Evolutionary conservation across 495 filamentous ascomycete species (phyloP), one percentile per base, ranked within the genome.

Genomic region (Entonaema liquescens): DNA sequence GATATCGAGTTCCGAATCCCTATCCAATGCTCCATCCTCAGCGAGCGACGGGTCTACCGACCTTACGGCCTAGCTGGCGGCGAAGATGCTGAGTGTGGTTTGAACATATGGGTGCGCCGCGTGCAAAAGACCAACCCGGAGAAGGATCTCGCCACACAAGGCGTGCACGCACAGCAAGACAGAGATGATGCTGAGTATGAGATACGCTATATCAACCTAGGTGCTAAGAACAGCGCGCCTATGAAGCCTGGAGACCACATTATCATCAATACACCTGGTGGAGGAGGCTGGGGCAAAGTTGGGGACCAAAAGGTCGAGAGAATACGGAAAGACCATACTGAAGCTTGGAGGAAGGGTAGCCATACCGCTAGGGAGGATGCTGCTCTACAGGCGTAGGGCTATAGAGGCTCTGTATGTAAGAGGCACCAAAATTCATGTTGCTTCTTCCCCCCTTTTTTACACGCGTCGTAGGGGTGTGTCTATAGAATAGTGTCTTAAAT

Each of bases 1-100:
- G 95, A 99, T 70, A 97, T 99, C 59, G 95, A 99, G 80, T 97
- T 99, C 81, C 85, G 94, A 19, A 89, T 93, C 23, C 91, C 93
- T 0, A 87, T 98, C 66, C 92, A 97, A 75, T 92, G 92, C 15
- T 93, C 90, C 5, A 98, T 99, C 65, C 79, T 99, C 40, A 92
- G 89, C 59, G 95, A 99, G 81, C 81, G 95, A 26, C 82, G 95
- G 15, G 93, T 97, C 0, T 93, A 93, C 73, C 86, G 88, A 26
- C 95, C 95, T 7, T 99, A 97, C 74, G 95, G 95, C 0, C 83
- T 98, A 56, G 89, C 87, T 21, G 95, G 95, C n/a, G 95, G 95
- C 0, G 91, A 90, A 71, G 89, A 94, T 69, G 95, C 89, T 0
- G 78, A 87, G 76, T 88, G 90, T 38, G 95, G 95, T 0, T 71